Evolutionary conservation across 2,329 filamentous ascomycete species (phyloP).

Genomic region (Venturia nashicola): DNA sequence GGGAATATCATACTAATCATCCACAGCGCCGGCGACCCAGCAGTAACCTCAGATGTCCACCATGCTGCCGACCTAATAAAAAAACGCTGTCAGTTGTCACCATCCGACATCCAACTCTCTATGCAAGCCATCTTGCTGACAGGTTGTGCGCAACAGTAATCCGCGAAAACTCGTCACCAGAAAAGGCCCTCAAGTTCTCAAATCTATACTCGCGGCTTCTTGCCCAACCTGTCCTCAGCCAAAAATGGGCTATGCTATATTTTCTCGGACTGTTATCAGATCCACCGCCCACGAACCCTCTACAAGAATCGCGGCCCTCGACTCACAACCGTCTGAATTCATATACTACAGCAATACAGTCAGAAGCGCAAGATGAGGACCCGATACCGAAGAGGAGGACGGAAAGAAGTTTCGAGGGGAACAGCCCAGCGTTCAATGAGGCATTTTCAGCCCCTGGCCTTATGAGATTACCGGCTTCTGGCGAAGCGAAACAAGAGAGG

Average conservation of each 20-base stretch:
- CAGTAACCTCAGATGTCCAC: conserved; percentile 62
- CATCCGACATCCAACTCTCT: not conserved
- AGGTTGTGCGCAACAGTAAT: conserved; percentile 40
- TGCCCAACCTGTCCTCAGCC: conserved; percentile 79
- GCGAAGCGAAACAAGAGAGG: conserved; percentile 4
- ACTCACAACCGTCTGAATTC: not conserved
- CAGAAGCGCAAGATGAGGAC: conserved; percentile 3
- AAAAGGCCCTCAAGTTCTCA: conserved; percentile 70
- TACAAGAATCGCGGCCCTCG: conserved; percentile 13
- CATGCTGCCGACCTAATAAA: conserved; percentile 91
- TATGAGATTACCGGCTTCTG: conserved; percentile 20
- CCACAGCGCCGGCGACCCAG: conserved; percentile 32
- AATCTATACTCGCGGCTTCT: conserved; percentile 84
- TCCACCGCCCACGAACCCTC: conserved; percentile 27
- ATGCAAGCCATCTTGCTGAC: not conserved
- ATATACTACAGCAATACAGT: not conserved
- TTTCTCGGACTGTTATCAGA: conserved; percentile 54
- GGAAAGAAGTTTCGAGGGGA: conserved; percentile 10
- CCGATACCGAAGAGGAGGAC: not conserved
- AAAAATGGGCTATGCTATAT: conserved; percentile 96
- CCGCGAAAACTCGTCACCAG: conserved; percentile 59
- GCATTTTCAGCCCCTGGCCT: conserved; percentile 36
- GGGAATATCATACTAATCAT: conserved; percentile 14
- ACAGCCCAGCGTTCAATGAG: conserved; percentile 29
- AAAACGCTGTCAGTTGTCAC: conserved; percentile 44